Evolutionary conservation across 768 basidiomycete genomes (phyloP).

Genomic region (Naganishia vishniacii): DNA sequence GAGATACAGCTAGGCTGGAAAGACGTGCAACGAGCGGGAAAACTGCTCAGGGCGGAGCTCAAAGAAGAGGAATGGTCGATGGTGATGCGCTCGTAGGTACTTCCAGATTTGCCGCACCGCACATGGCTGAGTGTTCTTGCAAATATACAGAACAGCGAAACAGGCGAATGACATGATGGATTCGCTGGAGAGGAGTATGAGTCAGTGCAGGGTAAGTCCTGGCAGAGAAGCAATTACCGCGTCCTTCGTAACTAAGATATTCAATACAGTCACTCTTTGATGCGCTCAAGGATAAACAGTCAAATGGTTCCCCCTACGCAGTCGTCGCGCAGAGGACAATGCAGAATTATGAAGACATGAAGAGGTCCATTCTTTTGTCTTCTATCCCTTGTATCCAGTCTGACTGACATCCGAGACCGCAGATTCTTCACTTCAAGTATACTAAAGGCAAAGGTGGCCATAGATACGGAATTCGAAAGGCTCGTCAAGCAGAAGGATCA

Average conservation of each 20-base stretch:
- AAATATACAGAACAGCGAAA: slow-evolving; percentile 49
- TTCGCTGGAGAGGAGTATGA: slow-evolving; percentile 85
- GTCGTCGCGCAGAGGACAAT: slow-evolving; percentile 25
- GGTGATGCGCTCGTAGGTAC: slow-evolving; percentile 70
- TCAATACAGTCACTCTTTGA: not conserved
- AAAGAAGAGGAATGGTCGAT: slow-evolving; percentile 97
- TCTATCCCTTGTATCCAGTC: slow-evolving; percentile 29
- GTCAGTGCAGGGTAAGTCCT: slow-evolving; percentile 55
- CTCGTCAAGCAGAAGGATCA: too few relatives aligned
- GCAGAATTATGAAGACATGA: slow-evolving; percentile 67
- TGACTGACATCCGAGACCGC: too few relatives aligned
- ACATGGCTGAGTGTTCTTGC: not conserved
- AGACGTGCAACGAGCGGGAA: slow-evolving; percentile 68
- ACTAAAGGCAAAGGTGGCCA: too few relatives aligned
- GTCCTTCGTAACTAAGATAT: too few relatives aligned
- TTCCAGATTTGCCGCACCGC: not conserved
- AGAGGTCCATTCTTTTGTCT: slow-evolving; percentile 57
- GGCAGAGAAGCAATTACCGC: too few relatives aligned
- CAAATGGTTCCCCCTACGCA: not conserved
- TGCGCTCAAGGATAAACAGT: not conserved
- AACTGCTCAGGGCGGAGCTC: slow-evolving; percentile 78
- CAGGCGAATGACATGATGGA: slow-evolving; percentile 98
- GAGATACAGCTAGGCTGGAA: slow-evolving; percentile 74
- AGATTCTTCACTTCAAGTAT: too few relatives aligned
- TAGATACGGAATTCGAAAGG: too few relatives aligned